Evolutionary conservation across 2,329 filamentous ascomycete genomes (phyloP), one percentile per base, ranked within the genome.

Genomic region (Claviceps sp.): DNA sequence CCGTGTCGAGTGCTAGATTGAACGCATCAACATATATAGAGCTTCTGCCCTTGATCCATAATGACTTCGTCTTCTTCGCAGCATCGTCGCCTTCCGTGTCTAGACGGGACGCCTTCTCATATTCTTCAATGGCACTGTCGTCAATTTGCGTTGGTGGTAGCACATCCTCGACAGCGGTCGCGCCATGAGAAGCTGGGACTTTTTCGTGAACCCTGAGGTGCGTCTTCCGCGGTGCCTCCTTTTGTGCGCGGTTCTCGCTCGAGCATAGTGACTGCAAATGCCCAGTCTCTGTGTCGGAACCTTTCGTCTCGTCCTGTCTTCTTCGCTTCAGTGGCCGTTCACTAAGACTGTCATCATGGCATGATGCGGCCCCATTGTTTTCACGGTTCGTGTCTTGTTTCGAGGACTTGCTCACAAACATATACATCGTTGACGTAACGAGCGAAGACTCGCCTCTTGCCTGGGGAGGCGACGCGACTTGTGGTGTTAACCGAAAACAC

Each of bases 1-100:
- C 93, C 0, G 88, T 95, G 54, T 91, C 84, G 48, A 98, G 71
- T 2, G 91, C 89, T 14, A 97, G 73, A 62, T 95, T 95, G 73
- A 98, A 98, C 0, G 93, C 93, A 69, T 98, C 93, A 17, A 96
- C 89, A 61, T 98, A 98, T 52, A 98, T 88, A 1, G 90, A 97
- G 61, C 84, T 94, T 64, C 81, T 83, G 0, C 89, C 88, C 60
- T 76, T 81, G 4, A 82, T 68, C 88, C 88, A 95, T 54, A 54
- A 48, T 4, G 64, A 58, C 4, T 55, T 62, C 56, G 52, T 64
- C 56, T 76, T 73, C 5, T 73, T 62, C 8, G 72, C 63, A 10
- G 70, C 63, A 4, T 67, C 66, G 50, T 73, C 61, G 8, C 64
- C 61, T n/a, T 62, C 60, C 2, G 59, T 58, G 46, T 64, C 61